Evolutionary conservation across 352 stramenopile species (phyloP).

Genomic region (Phytophthora pistaciae): DNA sequence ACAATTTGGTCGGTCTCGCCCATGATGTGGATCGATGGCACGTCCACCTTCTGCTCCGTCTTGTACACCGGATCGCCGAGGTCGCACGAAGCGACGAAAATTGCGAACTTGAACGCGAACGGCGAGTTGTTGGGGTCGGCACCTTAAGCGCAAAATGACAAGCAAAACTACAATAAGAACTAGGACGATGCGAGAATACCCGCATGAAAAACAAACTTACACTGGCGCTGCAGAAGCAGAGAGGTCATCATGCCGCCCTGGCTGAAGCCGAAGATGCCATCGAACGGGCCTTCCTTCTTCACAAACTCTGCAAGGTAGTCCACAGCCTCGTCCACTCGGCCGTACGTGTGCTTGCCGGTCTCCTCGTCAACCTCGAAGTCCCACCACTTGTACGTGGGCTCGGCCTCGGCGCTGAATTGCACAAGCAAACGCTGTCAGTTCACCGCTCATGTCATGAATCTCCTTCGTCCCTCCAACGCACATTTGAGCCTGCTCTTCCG

Average conservation of each 20-base stretch:
- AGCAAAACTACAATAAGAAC: background rate
- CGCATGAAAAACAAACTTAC: constrained; percentile 19
- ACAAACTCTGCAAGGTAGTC: constrained; percentile 69
- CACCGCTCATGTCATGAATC: no score
- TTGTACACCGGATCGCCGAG: constrained; percentile 34
- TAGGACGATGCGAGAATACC: background rate
- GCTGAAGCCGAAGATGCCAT: constrained; percentile 86
- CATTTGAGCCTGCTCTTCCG: constrained; percentile 57
- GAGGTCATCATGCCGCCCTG: constrained; percentile 78
- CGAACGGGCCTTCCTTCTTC: constrained; percentile 78
- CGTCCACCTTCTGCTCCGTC: constrained; percentile 44
- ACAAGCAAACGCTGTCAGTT: constrained; percentile 9
- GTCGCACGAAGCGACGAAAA: constrained; percentile 69
- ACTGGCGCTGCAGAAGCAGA: constrained; percentile 69
- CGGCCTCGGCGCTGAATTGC: constrained; percentile 31
- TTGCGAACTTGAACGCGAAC: constrained; percentile 73
- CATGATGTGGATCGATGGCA: constrained; percentile 85
- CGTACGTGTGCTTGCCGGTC: constrained; percentile 57
- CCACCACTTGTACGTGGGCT: constrained; percentile 78
- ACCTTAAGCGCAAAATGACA: constrained; percentile 12
- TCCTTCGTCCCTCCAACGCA: no score
- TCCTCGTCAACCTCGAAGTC: constrained; percentile 62
- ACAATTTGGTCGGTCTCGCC: constrained; percentile 79
- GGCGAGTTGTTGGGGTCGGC: constrained; percentile 49
- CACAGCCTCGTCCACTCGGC: constrained; percentile 65